Percentiles rank a stretch among this genome's conserved stretches.
Evolutionary conservation across 202 grass and related monocot species (phyloP).

Genomic region (Panicum hallii): DNA sequence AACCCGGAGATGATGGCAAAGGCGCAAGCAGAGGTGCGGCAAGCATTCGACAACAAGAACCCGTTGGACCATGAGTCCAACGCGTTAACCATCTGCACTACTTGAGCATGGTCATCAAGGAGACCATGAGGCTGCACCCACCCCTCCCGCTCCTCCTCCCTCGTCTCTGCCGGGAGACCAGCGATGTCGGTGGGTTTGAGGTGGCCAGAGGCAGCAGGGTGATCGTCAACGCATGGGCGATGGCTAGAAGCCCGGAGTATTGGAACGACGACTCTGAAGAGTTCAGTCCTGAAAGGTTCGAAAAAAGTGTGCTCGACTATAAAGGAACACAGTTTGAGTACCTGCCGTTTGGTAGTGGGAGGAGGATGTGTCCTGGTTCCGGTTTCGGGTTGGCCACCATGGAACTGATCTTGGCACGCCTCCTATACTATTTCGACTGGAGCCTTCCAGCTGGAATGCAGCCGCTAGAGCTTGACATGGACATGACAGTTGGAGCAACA

Average conservation of each 20-base stretch:
- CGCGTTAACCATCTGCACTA: not conserved
- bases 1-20: not conserved
- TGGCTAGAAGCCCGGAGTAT: not conserved
- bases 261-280: not conserved
- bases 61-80: not conserved
- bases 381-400: not conserved
- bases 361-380: not conserved
- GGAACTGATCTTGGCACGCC: not conserved
- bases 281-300: not conserved
- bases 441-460: not conserved
- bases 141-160: not conserved
- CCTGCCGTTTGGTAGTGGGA: not conserved
- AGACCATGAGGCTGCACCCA: not conserved
- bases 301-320: rapidly evolving
- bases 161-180: not conserved
- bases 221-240: not conserved
- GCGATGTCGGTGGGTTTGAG: not conserved
- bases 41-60: not conserved
- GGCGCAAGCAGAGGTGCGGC: not conserved
- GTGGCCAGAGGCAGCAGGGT: not conserved
- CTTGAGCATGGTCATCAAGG: not conserved
- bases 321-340: not conserved
- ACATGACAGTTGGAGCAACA: not conserved
- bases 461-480: not conserved
- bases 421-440: not conserved